Evolutionary conservation across 2,329 filamentous ascomycete species (phyloP).

Genomic region (Claviceps spartinae): DNA sequence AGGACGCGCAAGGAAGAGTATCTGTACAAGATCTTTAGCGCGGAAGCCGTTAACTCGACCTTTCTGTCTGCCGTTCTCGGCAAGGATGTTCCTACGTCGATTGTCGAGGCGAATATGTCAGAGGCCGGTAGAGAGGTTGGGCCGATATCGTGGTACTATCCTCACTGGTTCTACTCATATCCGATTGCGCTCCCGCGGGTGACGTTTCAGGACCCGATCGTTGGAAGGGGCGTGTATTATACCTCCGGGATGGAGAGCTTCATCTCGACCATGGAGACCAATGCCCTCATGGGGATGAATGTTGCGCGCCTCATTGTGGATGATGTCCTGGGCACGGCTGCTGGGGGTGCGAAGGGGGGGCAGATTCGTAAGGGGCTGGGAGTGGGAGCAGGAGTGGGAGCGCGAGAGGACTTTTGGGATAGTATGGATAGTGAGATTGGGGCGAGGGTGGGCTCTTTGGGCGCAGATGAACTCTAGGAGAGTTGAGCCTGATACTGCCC

Average conservation of each 20-base stretch:
- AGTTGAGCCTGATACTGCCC: not conserved
- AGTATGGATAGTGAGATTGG: conserved; percentile 10
- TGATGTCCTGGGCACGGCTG: conserved; percentile 26
- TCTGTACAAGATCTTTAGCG: conserved; percentile 54
- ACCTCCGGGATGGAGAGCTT: conserved; percentile 77
- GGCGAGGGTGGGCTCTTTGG: conserved; percentile 4
- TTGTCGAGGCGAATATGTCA: conserved; percentile 15
- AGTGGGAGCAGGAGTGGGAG: not conserved
- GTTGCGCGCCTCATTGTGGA: conserved; percentile 60
- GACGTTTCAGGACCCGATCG: conserved; percentile 68
- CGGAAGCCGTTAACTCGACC: conserved; percentile 34
- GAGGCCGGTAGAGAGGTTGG: conserved; percentile 22
- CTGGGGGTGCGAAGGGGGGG: not conserved
- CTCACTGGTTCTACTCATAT: conserved; percentile 72
- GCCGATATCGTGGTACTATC: conserved; percentile 61
- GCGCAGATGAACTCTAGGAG: conserved; percentile 8
- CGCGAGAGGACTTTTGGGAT: conserved; percentile 8
- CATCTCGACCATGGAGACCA: conserved; percentile 97
- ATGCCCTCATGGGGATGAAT: conserved; percentile 79
- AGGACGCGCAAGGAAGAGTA: conserved; percentile 38
- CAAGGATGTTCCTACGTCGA: conserved; percentile 29
- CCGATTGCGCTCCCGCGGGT: conserved; percentile 73
- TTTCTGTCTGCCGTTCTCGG: conserved; percentile 42
- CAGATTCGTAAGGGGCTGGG: not conserved
- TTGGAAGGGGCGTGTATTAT: conserved; percentile 57